phyloP scores from a whole-genome alignment of 2,329 filamentous ascomycete species.

The Curvularia eragrostidis region DNA sequence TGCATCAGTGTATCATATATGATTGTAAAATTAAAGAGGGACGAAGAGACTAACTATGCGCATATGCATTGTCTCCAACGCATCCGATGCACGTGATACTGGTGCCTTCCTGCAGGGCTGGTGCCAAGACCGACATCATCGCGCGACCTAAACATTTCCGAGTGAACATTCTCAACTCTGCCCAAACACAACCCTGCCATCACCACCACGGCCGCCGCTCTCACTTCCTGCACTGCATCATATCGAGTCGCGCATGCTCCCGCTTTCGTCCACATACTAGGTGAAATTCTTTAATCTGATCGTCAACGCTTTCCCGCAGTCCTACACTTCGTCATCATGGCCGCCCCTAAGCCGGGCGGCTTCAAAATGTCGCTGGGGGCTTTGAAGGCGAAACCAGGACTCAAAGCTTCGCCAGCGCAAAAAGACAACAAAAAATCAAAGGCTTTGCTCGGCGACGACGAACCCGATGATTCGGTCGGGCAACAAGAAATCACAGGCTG shows the following conservation, averaged over 20 bases:
- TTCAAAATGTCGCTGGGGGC: slow-evolving; percentile 47
- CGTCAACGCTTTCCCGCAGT: slow-evolving; percentile 4
- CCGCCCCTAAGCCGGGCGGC: slow-evolving; percentile 40
- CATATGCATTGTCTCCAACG: background rate
- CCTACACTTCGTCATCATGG: slow-evolving; percentile 43
- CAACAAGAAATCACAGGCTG: slow-evolving; percentile 61
- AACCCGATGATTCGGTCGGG: slow-evolving; percentile 35
- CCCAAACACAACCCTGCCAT: slow-evolving; percentile 1
- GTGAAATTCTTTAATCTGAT: background rate
- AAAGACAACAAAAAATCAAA: slow-evolving; percentile 37
- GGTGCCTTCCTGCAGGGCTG: background rate
- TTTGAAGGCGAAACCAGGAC: slow-evolving; percentile 37
- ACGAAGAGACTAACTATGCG: background rate
- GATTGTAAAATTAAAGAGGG: background rate
- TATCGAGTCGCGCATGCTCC: background rate
- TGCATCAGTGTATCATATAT: slow-evolving; percentile 7
- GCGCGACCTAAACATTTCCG: slow-evolving; percentile 24
- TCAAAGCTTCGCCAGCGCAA: slow-evolving; percentile 27
- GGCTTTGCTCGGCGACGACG: slow-evolving; percentile 41
- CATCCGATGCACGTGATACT: background rate
- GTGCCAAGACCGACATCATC: slow-evolving; percentile 36
- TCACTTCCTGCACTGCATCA: background rate
- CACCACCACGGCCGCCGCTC: slow-evolving; percentile 2
- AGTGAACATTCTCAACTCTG: slow-evolving; percentile 8
- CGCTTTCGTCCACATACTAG: background rate